These are phyloP conservation scores for Colletotrichum paranaense DNA, from an alignment of 2,329 filamentous ascomycete species.

Conservation along the genomic window DNA sequence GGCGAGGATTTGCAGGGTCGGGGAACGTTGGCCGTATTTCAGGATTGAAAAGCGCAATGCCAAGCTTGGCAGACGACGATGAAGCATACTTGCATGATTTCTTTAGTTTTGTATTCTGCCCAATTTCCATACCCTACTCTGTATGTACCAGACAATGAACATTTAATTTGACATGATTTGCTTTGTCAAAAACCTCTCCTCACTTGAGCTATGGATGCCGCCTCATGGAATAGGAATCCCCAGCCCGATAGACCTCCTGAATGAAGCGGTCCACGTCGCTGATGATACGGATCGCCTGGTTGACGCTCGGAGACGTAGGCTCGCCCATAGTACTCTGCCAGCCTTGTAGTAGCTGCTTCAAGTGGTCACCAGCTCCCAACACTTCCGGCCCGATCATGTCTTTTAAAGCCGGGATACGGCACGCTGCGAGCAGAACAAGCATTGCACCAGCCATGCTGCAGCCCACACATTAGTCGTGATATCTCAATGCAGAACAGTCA, in stretches of 20 bases:
- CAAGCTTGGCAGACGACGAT: neutral
- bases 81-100: neutral
- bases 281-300: slow-evolving; percentile 59
- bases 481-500: neutral
- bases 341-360: slow-evolving; percentile 51
- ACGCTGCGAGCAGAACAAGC: slow-evolving; percentile 59
- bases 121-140: neutral
- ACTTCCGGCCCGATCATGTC: slow-evolving; percentile 52
- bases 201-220: neutral
- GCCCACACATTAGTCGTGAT: rapidly evolving
- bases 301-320: slow-evolving; percentile 55
- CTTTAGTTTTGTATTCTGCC: neutral
- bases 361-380: slow-evolving; percentile 52
- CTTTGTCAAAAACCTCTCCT: neutral
- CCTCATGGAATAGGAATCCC: slow-evolving; percentile 25
- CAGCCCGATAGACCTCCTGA: slow-evolving; percentile 44
- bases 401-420: slow-evolving; percentile 50
- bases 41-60: neutral
- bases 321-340: slow-evolving; percentile 55
- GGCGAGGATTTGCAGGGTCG: no score
- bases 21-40: no score
- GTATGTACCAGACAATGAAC: neutral
- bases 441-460: slow-evolving; percentile 60
- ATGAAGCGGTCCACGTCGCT: slow-evolving; percentile 56
- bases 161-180: neutral